Percentiles rank a stretch among this genome's conserved stretches.
Evolutionary conservation across 495 filamentous ascomycete species (phyloP).

Genomic region (Aspergillus asperescens): DNA sequence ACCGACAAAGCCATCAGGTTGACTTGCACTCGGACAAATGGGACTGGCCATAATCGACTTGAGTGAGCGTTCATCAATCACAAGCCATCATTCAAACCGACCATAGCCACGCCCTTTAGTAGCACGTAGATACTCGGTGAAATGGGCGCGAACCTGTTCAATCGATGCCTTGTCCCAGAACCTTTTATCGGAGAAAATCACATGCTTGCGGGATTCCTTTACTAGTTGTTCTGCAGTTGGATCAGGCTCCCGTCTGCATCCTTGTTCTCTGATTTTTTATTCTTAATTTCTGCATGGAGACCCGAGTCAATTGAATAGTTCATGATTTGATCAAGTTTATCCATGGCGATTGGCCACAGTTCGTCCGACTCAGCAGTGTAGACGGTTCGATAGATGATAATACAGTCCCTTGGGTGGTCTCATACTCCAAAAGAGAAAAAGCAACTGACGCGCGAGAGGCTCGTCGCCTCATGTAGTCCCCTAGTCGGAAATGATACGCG

Average conservation of each 20-base stretch:
- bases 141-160: not conserved
- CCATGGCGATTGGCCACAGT: not conserved
- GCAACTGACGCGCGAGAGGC: not conserved
- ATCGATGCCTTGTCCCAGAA: not conserved
- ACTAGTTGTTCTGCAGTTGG: no score
- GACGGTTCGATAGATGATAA: not conserved
- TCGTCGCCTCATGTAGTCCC: not conserved
- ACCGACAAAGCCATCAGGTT: not conserved
- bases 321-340: not conserved
- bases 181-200: not conserved
- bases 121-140: not conserved
- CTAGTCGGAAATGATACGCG: not conserved
- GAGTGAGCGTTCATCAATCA: not conserved
- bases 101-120: not conserved
- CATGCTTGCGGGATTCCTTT: not conserved
- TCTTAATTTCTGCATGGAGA: not conserved
- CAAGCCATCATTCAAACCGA: not conserved
- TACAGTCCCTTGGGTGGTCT: not conserved
- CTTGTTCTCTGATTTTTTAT: not conserved
- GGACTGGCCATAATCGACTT: not conserved
- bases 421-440: not conserved
- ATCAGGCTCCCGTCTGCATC: not conserved
- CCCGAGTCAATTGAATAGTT: not conserved
- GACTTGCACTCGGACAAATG: not conserved
- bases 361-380: not conserved